Evolutionary conservation across 495 filamentous ascomycete species (phyloP).

Genomic region (Trichoderma asperelloides): DNA sequence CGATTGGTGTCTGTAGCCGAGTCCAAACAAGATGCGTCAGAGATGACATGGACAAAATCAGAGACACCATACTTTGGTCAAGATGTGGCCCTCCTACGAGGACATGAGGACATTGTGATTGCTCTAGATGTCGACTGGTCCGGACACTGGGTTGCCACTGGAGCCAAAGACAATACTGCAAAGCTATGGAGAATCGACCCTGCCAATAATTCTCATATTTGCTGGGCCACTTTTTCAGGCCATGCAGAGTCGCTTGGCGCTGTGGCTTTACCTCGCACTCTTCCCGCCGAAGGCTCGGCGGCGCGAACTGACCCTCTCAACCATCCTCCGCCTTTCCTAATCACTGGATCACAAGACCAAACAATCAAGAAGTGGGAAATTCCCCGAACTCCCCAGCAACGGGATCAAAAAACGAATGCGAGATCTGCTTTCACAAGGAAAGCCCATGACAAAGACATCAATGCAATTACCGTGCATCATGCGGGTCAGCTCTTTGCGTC

Average conservation of each 20-base stretch:
- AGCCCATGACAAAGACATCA: slow-evolving; percentile 98
- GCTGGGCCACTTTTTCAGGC: slow-evolving; percentile 73
- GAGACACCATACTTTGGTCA: slow-evolving; percentile 67
- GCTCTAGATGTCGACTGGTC: slow-evolving; percentile 93
- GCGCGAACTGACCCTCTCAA: slow-evolving; percentile 59
- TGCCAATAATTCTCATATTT: slow-evolving; percentile 60
- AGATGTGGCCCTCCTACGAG: slow-evolving; percentile 74
- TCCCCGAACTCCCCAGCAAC: slow-evolving; percentile 30
- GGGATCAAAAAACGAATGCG: slow-evolving; percentile 27
- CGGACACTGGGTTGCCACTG: slow-evolving; percentile 90
- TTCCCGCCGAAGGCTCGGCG: slow-evolving; percentile 54
- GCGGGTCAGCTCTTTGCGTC: slow-evolving; percentile 72
- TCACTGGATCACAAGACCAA: slow-evolving; percentile 89
- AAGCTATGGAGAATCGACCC: slow-evolving; percentile 86
- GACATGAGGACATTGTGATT: slow-evolving; percentile 92
- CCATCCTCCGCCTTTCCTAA: slow-evolving; percentile 70
- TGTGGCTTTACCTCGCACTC: slow-evolving; percentile 64
- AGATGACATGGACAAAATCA: slow-evolving; percentile 15
- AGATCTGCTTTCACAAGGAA: slow-evolving; percentile 73
- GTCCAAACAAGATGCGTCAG: slow-evolving; percentile 19
- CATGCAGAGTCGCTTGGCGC: slow-evolving; percentile 95
- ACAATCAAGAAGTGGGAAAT: slow-evolving; percentile 90
- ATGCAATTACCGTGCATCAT: slow-evolving; percentile 74
- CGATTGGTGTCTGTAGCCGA: slow-evolving; percentile 60
- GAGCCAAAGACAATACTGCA: slow-evolving; percentile 92